Base-by-base conservation (phyloP, 2,329 filamentous ascomycete species). In the Fusarium ramigenum region DNA sequence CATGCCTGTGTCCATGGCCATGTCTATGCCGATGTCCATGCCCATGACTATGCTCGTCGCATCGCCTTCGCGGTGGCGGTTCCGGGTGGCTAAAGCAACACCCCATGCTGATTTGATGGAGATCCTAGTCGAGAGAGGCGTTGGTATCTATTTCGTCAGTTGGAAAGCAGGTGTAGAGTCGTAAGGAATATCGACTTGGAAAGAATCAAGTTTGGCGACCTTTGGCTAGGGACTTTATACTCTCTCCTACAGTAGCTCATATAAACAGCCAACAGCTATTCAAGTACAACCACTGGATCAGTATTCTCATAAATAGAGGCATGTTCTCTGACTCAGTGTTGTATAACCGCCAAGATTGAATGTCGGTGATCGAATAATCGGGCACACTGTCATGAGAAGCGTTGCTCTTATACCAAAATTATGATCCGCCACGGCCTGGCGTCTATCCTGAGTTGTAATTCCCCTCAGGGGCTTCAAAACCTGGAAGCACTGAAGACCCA, bases 71-170 rank as follows among this genome's bases (percentile, higher is more conserved):
- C 10, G 23, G 19, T 21, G n/a, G 18, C 6, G 30, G 19, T n/a
- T 37, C 56, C 19, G 56, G 56, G 9, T 52, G 56, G 47, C 71
- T 72, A 14, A 40, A 50, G 23, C 36, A 72, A 23, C 63, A 59
- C 16, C 71, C 71, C 71, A 73, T 72, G 7, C 28, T 52, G 15
- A 8, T 5, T 5, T 28, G 19, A 43, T 18, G 19, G 4, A 32
- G 7, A 25, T 6, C 25, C 23, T 19, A 50, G 23, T 18, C 12
- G 30, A 46, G 19, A 36, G 30, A 30, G 36, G 25, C 23, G 10
- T 32, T 39, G 19, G 4, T 18, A 4, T 46, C n/a, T 23, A 2
- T 21, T 39, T 30, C 2, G 15, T 19, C 21, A 16, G 7, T 36
- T 23, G n/a, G 16, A 36, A 34, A 11, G 4, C 21, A 50, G 30